Conservation (phyloP, 805 yeast species). For the Yamadazyma paraphyllophila region DNA sequence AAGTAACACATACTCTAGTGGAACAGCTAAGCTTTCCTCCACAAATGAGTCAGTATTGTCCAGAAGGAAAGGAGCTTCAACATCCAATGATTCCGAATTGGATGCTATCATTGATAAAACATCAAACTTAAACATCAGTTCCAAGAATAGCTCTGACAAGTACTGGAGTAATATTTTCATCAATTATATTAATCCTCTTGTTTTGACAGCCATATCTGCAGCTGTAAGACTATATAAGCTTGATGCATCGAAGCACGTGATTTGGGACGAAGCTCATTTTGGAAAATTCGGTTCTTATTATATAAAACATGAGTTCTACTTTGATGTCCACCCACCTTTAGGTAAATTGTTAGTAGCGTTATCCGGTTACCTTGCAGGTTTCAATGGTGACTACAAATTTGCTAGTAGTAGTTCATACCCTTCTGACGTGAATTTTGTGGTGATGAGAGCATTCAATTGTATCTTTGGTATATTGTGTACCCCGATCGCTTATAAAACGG, state of each 20-base stretch:
- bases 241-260: constrained; percentile 70
- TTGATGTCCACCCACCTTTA: constrained; percentile 96
- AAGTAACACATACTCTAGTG: constrained; percentile 3
- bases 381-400: constrained; percentile 86
- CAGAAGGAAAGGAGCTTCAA: neutral
- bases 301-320: constrained; percentile 82
- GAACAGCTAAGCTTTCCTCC: neutral
- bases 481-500: constrained; percentile 83
- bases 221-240: constrained; percentile 70
- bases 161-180: constrained; percentile 12
- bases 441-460: constrained; percentile 89
- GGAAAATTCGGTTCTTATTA: constrained; percentile 96
- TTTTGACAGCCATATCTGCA: constrained; percentile 36
- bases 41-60: neutral
- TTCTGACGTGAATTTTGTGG: constrained; percentile 69
- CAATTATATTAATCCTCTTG: constrained; percentile 25
- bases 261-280: constrained; percentile 98
- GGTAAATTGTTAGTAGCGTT: constrained; percentile 92
- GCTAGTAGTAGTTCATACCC: constrained; percentile 81
- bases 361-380: constrained; percentile 82
- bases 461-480: constrained; percentile 78
- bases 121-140: constrained; percentile 16
- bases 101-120: constrained; percentile 23
- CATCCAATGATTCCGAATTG: constrained; percentile 15
- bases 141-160: constrained; percentile 1